These are phyloP conservation scores for Linnemannia elongata DNA, from an alignment of 192 early-diverging fungal genomes.

Conservation along the genomic window DNA sequence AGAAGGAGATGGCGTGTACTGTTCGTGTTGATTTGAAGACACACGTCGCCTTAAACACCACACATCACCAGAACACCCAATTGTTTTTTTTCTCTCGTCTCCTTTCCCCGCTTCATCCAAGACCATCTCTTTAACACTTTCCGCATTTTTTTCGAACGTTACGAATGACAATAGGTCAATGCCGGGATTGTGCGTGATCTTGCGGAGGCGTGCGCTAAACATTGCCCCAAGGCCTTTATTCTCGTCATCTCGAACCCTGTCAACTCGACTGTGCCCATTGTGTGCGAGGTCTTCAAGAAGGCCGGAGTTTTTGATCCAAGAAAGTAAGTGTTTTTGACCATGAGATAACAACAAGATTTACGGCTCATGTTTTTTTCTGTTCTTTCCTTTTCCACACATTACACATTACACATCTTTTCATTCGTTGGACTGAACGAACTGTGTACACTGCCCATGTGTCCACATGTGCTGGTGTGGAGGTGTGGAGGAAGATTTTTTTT, in stretches of 20 bases:
- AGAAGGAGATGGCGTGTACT: background rate
- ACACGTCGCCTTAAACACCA: background rate
- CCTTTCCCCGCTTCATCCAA: background rate
- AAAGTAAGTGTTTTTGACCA: conserved; percentile 61
- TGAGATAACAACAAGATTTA: background rate
- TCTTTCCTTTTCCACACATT: background rate
- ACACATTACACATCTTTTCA: background rate
- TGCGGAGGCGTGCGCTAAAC: conserved; percentile 82
- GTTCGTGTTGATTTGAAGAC: background rate
- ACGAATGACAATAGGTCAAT: conserved; percentile 77
- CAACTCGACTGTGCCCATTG: conserved; percentile 97
- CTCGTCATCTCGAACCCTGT: conserved; percentile 97
- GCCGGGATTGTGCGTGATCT: conserved; percentile 92
- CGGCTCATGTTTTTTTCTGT: conserved; percentile 57
- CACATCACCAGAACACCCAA: background rate
- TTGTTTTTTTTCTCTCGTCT: background rate
- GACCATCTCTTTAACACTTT: background rate
- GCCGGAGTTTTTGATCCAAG: conserved; percentile 87
- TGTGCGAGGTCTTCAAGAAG: conserved; percentile 93
- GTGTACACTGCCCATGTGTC: background rate
- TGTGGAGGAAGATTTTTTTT: background rate
- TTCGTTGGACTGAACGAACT: background rate
- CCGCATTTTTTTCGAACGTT: background rate
- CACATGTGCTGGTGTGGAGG: background rate
- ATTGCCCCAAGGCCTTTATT: conserved; percentile 87